A percentile compares a stretch with the other conserved stretches of the same genome.
These are phyloP conservation scores for Cryoendolithus antarcticus DNA, from an alignment of 2,329 filamentous ascomycete genomes.

Conservation along the genomic window DNA sequence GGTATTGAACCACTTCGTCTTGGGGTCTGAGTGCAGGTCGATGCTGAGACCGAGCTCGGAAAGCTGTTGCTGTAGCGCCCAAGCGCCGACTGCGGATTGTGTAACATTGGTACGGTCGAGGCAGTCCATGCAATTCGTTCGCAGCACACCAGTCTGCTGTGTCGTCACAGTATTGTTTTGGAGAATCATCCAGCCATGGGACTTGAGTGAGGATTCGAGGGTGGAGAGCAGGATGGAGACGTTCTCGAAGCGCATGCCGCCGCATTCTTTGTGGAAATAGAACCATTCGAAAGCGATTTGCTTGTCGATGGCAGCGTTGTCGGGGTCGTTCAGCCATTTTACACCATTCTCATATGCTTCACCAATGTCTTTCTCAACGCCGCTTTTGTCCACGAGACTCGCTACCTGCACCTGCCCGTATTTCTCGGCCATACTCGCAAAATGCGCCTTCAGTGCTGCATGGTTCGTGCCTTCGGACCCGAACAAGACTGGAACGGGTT, in stretches of 20 bases:
- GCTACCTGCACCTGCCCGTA: constrained; percentile 72
- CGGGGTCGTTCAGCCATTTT: constrained; percentile 52
- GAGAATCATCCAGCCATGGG: constrained; percentile 58
- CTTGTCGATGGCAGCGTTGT: constrained; percentile 21
- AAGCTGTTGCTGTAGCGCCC: constrained; percentile 69
- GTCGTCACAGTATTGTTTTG: constrained; percentile 30
- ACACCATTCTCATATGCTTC: constrained; percentile 62
- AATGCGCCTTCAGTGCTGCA: constrained; percentile 66
- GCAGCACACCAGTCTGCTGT: constrained; percentile 62
- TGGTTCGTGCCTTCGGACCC: constrained; percentile 72
- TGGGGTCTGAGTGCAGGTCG: constrained; percentile 60
- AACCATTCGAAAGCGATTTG: constrained; percentile 81
- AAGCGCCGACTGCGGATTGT: constrained; percentile 78
- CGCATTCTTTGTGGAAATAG: constrained; percentile 84
- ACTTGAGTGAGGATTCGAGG: constrained; percentile 54
- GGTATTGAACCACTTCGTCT: constrained; percentile 86
- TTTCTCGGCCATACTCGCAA: constrained; percentile 51
- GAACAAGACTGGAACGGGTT: constrained; percentile 70
- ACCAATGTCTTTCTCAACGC: constrained; percentile 68
- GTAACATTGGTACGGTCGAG: constrained; percentile 92
- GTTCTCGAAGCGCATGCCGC: constrained; percentile 97
- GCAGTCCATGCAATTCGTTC: constrained; percentile 98
- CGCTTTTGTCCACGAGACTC: constrained; percentile 80
- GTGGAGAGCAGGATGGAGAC: constrained; percentile 66
- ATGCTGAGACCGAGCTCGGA: constrained; percentile 64